Percentiles rank a stretch among this genome's conserved stretches.
These are phyloP conservation scores for Russula foetens DNA, from an alignment of 768 basidiomycete species.

Conservation along the genomic window DNA sequence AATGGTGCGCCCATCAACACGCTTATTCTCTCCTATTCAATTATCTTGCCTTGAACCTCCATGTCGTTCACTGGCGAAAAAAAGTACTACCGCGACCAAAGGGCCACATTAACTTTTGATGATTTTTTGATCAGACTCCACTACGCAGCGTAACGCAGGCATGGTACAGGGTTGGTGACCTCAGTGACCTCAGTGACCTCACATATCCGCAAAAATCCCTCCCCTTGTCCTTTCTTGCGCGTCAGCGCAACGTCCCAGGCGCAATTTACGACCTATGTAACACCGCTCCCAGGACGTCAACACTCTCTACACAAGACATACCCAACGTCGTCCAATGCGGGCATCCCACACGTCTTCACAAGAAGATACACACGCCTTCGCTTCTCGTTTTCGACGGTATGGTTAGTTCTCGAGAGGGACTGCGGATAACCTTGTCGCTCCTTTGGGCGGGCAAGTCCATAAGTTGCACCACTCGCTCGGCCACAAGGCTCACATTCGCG, in stretches of 20 bases:
- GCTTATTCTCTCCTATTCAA: no score
- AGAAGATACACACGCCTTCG: no score
- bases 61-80: no score
- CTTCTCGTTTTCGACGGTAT: no score
- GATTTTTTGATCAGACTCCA: constrained; percentile 20
- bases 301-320: background rate
- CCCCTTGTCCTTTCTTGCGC: constrained; percentile 24
- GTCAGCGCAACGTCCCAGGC: constrained; percentile 1
- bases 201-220: constrained; percentile 5
- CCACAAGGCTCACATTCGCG: no score
- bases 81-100: no score
- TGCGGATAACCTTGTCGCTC: constrained; percentile 21
- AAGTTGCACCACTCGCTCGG: background rate
- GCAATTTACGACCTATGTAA: constrained; percentile 23
- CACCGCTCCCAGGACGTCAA: constrained; percentile 23
- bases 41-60: no score
- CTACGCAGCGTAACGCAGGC: constrained; percentile 33
- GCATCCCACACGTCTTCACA: no score
- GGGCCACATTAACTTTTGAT: constrained; percentile 26
- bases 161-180: constrained; percentile 37
- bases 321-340: background rate
- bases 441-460: constrained; percentile 26
- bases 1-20: no score
- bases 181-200: constrained; percentile 39
- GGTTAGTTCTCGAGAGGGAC: no score